Base-by-base conservation (phyloP, 148 eudicot species). In the Persicaria tinctoria region DNA sequence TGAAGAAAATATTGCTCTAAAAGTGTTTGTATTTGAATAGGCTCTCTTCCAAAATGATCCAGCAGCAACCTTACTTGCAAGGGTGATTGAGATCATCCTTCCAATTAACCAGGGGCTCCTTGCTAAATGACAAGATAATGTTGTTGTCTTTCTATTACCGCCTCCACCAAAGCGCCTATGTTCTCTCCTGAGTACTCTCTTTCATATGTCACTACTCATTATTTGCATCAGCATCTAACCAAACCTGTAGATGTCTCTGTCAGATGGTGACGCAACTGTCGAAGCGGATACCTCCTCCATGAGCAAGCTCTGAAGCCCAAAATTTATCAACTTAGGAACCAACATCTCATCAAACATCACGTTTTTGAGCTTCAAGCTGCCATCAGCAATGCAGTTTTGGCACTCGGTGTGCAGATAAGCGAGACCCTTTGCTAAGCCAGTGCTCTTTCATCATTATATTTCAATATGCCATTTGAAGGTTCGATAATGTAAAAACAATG, bases 401-500 rank as follows among this genome's bases (percentile, higher is more conserved):
- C 92, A 88, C 81, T 86, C 89, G 4, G 85, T 41, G 72, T 88
- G 89, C 51, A 88, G 75, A 74, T 88, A 88, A 47, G 83, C 83
- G 49, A 88, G 72, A 51, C 78, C 92, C 3, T 86, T 84, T 51
- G 89, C 88, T 60, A 86, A 82, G 23, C 89, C 88, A 77, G 86
- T 20, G 23, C 23, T 0, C 23, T 20, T 20, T 20, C 23, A 20
- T 20, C 23, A 20, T 20, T 20, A 20, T 20, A 20, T 20, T 20
- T 20, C 23, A 20, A 20, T 20, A 20, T 20, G 23, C n/a, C n/a
- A n/a, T n/a, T n/a, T n/a, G n/a, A n/a, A n/a, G n/a, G n/a, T n/a
- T n/a, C n/a, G n/a, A n/a, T n/a, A n/a, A n/a, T n/a, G n/a, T n/a
- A n/a, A n/a, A n/a, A n/a, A n/a, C n/a, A n/a, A n/a, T n/a, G n/a